These are phyloP conservation scores for Ministeria vibrans DNA, from an alignment of 78 protist species.

Conservation along the genomic window DNA sequence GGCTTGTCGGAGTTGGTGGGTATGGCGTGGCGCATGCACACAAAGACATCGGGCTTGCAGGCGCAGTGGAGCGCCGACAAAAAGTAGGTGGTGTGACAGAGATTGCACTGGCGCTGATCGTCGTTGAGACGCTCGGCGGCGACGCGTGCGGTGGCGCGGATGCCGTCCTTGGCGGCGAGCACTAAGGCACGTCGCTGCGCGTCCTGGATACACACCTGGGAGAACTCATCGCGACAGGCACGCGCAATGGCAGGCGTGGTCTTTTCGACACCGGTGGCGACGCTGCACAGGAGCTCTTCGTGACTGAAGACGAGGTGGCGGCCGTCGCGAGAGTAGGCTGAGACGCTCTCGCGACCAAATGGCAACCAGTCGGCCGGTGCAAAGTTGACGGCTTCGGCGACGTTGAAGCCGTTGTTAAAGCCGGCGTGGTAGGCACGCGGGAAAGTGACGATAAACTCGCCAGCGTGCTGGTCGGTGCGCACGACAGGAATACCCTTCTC, in stretches of 20 bases:
- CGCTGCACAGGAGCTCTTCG: not conserved
- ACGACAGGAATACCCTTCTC: conserved; percentile 38
- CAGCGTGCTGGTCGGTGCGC: conserved; percentile 59
- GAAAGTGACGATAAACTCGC: conserved; percentile 81
- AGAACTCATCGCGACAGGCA: not conserved
- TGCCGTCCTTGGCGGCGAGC: not conserved
- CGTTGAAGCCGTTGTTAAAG: conserved; percentile 72
- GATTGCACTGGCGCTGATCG: not conserved
- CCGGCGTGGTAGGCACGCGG: conserved; percentile 89
- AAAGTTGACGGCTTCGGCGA: conserved; percentile 86
- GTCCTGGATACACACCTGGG: not conserved
- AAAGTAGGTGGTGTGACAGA: not conserved
- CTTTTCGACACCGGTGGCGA: not conserved
- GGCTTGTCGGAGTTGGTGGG: no score
- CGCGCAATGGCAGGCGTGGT: not conserved
- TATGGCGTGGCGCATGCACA: not conserved
- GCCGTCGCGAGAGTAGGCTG: not conserved
- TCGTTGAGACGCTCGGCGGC: not conserved
- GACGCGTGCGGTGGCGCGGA: not conserved
- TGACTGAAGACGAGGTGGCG: not conserved
- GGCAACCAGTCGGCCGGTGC: conserved; percentile 70
- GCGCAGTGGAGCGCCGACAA: not conserved
- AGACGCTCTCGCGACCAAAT: conserved; percentile 31
- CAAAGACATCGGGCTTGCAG: not conserved
- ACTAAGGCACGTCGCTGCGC: not conserved